Evolutionary conservation across 2,329 filamentous ascomycete genomes (phyloP).

Genomic region (Aureobasidium sp.): DNA sequence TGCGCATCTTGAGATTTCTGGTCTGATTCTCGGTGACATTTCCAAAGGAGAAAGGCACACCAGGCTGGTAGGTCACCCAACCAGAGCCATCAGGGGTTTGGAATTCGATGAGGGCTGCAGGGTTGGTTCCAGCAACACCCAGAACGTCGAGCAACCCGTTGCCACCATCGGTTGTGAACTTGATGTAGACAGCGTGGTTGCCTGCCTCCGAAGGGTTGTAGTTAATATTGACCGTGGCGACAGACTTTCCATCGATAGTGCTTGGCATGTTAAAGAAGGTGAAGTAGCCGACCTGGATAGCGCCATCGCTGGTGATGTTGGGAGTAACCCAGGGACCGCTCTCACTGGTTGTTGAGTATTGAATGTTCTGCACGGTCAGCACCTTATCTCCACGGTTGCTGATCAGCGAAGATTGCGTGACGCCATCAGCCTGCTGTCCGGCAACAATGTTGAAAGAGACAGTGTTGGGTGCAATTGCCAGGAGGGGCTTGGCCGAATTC

Average conservation of each 20-base stretch:
- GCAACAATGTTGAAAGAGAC: slow-evolving; percentile 47
- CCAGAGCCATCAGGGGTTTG: slow-evolving; percentile 44
- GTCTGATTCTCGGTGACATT: slow-evolving; percentile 49
- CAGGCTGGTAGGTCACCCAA: slow-evolving; percentile 44
- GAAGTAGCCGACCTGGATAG: slow-evolving; percentile 42
- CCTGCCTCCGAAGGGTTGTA: slow-evolving; percentile 44
- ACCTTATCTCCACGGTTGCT: slow-evolving; percentile 44
- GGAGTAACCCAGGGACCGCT: slow-evolving; percentile 41
- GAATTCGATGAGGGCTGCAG: slow-evolving; percentile 49
- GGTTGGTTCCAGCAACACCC: slow-evolving; percentile 44
- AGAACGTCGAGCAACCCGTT: slow-evolving; percentile 43
- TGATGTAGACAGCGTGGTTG: slow-evolving; percentile 45
- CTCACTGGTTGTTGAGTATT: slow-evolving; percentile 39
- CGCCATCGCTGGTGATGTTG: slow-evolving; percentile 29
- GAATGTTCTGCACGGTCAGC: slow-evolving; percentile 40
- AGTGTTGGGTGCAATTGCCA: slow-evolving; percentile 43
- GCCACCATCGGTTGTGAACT: slow-evolving; percentile 46
- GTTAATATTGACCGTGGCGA: slow-evolving; percentile 37
- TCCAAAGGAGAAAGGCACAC: slow-evolving; percentile 47
- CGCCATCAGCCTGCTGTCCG: slow-evolving; percentile 31
- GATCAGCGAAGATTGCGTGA: slow-evolving; percentile 41
- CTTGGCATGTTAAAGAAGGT: slow-evolving; percentile 43
- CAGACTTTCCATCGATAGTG: slow-evolving; percentile 36
- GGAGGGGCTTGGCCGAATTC: slow-evolving; percentile 39
- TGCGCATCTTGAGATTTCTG: slow-evolving; percentile 43